Evolutionary conservation across 805 yeast species (phyloP), one percentile per base, ranked within the genome.

Genomic region (Yueomyces sinensis): DNA sequence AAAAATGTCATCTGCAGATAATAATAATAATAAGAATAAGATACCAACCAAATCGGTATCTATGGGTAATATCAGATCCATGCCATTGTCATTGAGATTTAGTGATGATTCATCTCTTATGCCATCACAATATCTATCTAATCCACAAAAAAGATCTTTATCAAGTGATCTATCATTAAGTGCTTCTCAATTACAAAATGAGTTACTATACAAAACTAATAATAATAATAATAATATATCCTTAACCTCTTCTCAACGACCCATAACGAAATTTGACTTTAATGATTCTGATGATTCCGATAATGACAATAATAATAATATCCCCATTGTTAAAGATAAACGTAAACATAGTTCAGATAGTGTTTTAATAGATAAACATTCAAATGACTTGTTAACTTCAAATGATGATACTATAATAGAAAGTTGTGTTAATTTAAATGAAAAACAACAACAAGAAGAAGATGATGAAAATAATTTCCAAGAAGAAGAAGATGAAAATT

Each of bases 61-160:
- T 4, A 27, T 19, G 18, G 37, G 20, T 4, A 35, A 31, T 17
- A 27, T 35, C 4, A 5, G 29, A 17, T 27, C 28, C 4, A 9
- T 30, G 14, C 28, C 28, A 11, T 25, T 25, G 14, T 25, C 28
- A n/a, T 11, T 11, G 13, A 9, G 28, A 25, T 25, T n/a, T 25
- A 25, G 13, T n/a, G 57, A 62, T 22, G 28, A 22, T 22, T 6
- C 27, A 19, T 16, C 27, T 30, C 18, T 30, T 17, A 19, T 22
- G 7, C 7, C 9, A 22, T 7, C 24, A 7, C 7, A 22, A 7
- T 11, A 22, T 11, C 11, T 22, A 22, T 22, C 18, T 17, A 30
- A 30, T 7, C 7, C 9, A 7, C 24, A 22, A 22, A 22, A 11
- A 22, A 22, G 11, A 11, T 22, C 24, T 7, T 22, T 22, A 7